phyloP scores from a whole-genome alignment of 2,329 filamentous ascomycete genomes.

The Phoma sp. region DNA sequence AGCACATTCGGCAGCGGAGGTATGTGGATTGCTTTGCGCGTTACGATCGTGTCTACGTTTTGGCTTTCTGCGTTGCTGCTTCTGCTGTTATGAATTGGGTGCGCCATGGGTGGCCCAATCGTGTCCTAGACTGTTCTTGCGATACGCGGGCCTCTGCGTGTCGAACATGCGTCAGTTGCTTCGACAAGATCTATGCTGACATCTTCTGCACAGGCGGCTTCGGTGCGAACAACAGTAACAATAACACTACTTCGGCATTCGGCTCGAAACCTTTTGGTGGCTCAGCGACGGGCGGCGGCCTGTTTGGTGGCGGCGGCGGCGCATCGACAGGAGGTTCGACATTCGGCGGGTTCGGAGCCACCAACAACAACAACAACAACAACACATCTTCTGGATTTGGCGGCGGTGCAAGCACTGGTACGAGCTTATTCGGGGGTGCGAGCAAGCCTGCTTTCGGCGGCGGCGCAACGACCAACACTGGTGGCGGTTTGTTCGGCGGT shows the following conservation, averaged over 20 bases:
- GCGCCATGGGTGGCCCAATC: not conserved
- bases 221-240: conserved; percentile 35
- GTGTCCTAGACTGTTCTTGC: not conserved
- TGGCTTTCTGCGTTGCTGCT: conserved; percentile 6
- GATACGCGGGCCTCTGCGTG: not conserved
- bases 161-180: not conserved
- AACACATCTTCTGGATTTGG: conserved; percentile 36
- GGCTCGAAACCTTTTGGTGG: conserved; percentile 44
- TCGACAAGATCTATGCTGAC: conserved; percentile 26
- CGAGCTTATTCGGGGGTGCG: conserved; percentile 39
- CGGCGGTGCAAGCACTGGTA: conserved; percentile 31
- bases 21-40: conserved; percentile 47
- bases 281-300: conserved; percentile 41
- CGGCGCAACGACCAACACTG: conserved; percentile 30
- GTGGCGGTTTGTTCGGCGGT: conserved; percentile 39
- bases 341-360: conserved; percentile 32
- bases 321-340: conserved; percentile 23
- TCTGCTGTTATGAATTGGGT: not conserved
- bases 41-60: conserved; percentile 32
- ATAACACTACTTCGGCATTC: conserved; percentile 28
- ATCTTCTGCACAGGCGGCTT: conserved; percentile 38
- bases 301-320: conserved; percentile 42
- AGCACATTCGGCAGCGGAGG: conserved; percentile 47
- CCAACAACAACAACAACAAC: conserved; percentile 25
- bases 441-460: conserved; percentile 40